Percentiles rank a stretch among this genome's conserved stretches.
Conservation (phyloP, 257 asterid species). For the Ballota nigra region DNA sequence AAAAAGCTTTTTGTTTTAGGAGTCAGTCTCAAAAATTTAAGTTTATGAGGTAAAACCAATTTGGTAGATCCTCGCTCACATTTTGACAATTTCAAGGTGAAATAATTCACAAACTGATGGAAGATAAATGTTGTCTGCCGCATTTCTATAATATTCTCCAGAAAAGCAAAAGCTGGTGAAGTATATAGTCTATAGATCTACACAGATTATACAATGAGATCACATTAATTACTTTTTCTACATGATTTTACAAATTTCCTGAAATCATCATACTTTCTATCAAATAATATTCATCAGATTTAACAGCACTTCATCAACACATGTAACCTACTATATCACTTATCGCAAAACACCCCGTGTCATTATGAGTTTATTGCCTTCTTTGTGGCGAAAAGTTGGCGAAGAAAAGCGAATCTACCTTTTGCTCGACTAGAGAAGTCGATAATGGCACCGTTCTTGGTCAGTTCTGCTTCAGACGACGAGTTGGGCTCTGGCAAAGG, state of each 20-base stretch:
- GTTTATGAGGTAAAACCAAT: background rate
- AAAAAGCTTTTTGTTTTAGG: too few species aligned
- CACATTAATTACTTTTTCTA: slow-evolving; percentile 20
- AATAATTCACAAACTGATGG: background rate
- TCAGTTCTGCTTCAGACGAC: slow-evolving; percentile 38
- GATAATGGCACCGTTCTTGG: slow-evolving; percentile 54
- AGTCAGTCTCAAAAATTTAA: background rate
- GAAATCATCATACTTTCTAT: slow-evolving; percentile 5
- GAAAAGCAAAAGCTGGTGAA: slow-evolving; percentile 2
- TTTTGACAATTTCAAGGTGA: too few species aligned
- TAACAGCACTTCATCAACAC: background rate
- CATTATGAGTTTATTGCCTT: slow-evolving; percentile 67
- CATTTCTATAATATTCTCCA: slow-evolving; percentile 1
- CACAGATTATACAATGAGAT: slow-evolving; percentile 13
- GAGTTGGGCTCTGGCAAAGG: slow-evolving; percentile 39
- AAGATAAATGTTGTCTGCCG: background rate
- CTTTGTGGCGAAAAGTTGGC: slow-evolving; percentile 88
- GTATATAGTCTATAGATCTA: slow-evolving; percentile 13
- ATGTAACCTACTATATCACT: slow-evolving; percentile 12
- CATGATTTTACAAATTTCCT: slow-evolving; percentile 22
- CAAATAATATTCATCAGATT: slow-evolving; percentile 7
- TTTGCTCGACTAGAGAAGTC: slow-evolving; percentile 81
- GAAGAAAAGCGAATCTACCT: slow-evolving; percentile 80
- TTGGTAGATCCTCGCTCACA: background rate
- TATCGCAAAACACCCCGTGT: slow-evolving; percentile 14